Conservation (phyloP, 441 rosid species). For the Arabidopsis hybrid region DNA sequence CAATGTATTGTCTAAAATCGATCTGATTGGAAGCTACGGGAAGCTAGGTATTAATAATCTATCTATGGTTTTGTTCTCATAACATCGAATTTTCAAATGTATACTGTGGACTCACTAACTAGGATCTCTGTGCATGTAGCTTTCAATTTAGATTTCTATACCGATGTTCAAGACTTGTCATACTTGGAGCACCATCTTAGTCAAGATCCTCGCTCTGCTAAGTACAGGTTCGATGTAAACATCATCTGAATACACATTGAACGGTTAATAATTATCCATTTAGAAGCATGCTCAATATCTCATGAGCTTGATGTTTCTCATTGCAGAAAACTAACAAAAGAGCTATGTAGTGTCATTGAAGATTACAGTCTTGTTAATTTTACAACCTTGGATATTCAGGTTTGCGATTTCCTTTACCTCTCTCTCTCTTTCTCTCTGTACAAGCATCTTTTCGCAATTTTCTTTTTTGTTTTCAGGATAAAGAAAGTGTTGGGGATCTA, state of each 20-base stretch:
- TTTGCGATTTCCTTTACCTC: conserved; percentile 32
- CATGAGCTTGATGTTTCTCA: conserved; percentile 21
- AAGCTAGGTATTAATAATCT: conserved; percentile 60
- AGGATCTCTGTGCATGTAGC: conserved; percentile 56
- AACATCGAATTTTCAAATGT: neutral
- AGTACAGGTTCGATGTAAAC: conserved; percentile 71
- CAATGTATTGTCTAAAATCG: conserved; percentile 93
- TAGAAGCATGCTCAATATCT: neutral
- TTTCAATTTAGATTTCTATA: conserved; percentile 82
- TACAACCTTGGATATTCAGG: conserved; percentile 94
- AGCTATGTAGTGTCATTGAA: conserved; percentile 82
- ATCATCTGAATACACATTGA: neutral
- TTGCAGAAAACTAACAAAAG: conserved; percentile 87
- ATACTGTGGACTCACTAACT: conserved; percentile 2
- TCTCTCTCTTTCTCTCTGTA: conserved; percentile 17
- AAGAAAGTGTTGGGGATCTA: conserved; percentile 81
- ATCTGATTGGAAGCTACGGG: conserved; percentile 87
- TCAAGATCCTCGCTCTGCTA: conserved; percentile 83
- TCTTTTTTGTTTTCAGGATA: conserved; percentile 61
- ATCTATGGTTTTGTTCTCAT: neutral
- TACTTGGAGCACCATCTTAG: conserved; percentile 69
- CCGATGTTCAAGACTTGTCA: conserved; percentile 89
- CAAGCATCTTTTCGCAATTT: conserved; percentile 17
- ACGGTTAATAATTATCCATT: neutral
- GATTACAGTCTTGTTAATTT: conserved; percentile 78